Base-by-base conservation (phyloP, 352 stramenopile species). In the Thalassiosira mediterranea region DNA sequence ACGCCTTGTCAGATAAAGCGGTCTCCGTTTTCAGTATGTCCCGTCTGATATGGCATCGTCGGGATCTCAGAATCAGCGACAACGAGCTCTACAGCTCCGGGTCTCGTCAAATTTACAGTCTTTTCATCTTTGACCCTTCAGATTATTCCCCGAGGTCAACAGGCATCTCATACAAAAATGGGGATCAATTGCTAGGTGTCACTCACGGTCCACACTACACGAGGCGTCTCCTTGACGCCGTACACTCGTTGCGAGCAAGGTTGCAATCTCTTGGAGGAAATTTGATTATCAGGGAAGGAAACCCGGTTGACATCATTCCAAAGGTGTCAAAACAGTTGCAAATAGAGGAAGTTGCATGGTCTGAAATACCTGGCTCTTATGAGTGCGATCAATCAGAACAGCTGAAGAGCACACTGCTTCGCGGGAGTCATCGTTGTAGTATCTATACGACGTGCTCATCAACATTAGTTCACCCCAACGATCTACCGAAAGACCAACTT, bases 21-120 rank as follows among this genome's bases (percentile, higher is more conserved):
- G n/a, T n/a, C n/a, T n/a, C n/a, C n/a, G n/a, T n/a, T n/a, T n/a
- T n/a, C 32, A 54, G 26, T 19, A 53, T 58, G 51, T 44, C 40
- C 66, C 76, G 83, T 72, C 69, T 90, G 19, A 32, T 88, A 13
- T 88, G 83, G 79, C 83, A 90, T 51, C 44, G 83, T 57, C 57
- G 79, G 19, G 83, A 90, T 57, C 65, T 90, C 31, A 67, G 83
- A 29, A 53, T 87, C 8, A 25, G 72, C 29, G 79, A 88, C 61
- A 88, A 86, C 71, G 47, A 70, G 15, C 65, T 88, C n/a, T 90
- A 90, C 57, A 19, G 65, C 49, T 11, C 32, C 4, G 44, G 28
- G 31, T 31, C 47, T 15, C 28, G 57, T 21, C 65, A 63, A 40
- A 61, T 71, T 32, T 76, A 80, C 57, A 76, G 64, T 40, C 10